phyloP scores from a whole-genome alignment of 2,329 filamentous ascomycete species.

The Apiospora marii region DNA sequence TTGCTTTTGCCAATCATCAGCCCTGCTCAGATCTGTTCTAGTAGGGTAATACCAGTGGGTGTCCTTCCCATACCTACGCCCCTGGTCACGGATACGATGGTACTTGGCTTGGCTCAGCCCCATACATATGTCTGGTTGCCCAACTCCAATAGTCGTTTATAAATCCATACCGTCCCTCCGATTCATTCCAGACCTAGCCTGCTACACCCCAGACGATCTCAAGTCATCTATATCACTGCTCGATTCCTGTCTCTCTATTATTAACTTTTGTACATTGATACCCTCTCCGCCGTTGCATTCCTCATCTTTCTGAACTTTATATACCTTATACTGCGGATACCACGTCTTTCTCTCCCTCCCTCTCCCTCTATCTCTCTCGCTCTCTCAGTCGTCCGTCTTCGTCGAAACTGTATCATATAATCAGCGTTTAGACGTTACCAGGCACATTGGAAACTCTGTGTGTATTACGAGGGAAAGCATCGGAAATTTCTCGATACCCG shows the following conservation, averaged over 20 bases:
- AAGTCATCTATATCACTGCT: constrained; percentile 13
- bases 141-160: constrained; percentile 23
- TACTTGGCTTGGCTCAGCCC: constrained; percentile 21
- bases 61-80: constrained; percentile 6
- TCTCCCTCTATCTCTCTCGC: too few species aligned
- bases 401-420: constrained; percentile 10
- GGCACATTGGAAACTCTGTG: neutral
- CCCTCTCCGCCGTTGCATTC: constrained; percentile 12
- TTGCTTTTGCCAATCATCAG: constrained; percentile 25
- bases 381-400: neutral
- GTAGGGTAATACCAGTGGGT: constrained; percentile 20
- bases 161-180: constrained; percentile 22
- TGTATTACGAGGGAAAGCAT: too few species aligned
- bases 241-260: constrained; percentile 17
- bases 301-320: constrained; percentile 16
- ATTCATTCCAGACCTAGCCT: constrained; percentile 21
- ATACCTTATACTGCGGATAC: constrained; percentile 21
- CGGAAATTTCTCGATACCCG: neutral
- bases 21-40: constrained; percentile 26
- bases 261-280: constrained; percentile 19
- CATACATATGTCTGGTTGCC: constrained; percentile 18
- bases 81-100: constrained; percentile 13
- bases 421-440: constrained; percentile 12
- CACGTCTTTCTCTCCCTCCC: neutral
- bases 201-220: constrained; percentile 22